phyloP scores from a whole-genome alignment of 1,284 basidiomycete species.

The Heterobasidion annosum region DNA sequence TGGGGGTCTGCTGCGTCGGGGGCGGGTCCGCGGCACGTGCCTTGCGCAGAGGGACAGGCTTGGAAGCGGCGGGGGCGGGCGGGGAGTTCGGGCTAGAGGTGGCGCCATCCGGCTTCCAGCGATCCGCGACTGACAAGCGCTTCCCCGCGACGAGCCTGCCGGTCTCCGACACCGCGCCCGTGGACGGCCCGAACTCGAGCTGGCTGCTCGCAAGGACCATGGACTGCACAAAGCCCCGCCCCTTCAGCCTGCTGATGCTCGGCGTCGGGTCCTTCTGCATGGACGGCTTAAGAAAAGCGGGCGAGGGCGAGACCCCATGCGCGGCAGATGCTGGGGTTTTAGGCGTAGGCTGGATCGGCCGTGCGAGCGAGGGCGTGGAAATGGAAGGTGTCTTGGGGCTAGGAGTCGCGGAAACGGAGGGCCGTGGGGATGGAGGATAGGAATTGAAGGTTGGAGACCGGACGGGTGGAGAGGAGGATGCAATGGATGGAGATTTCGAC shows the following conservation, averaged over 20 bases:
- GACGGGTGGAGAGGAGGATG: neutral
- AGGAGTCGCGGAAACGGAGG: constrained; percentile 9
- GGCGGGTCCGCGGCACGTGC: constrained; percentile 27
- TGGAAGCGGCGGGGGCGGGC: constrained; percentile 17
- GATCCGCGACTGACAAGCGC: constrained; percentile 5
- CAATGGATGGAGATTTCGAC: neutral
- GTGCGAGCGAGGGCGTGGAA: constrained; percentile 38
- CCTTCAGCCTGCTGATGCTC: constrained; percentile 71
- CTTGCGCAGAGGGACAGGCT: constrained; percentile 31
- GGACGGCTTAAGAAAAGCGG: constrained; percentile 50
- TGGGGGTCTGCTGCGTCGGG: neutral
- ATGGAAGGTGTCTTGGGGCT: constrained; percentile 24
- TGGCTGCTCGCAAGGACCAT: constrained; percentile 62
- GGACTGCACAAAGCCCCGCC: constrained; percentile 74
- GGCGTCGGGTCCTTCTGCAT: constrained; percentile 65
- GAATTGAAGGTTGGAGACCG: neutral
- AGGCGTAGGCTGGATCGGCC: constrained; percentile 44
- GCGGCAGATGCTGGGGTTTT: constrained; percentile 20
- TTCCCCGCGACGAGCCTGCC: constrained; percentile 6
- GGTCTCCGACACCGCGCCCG: constrained; percentile 12
- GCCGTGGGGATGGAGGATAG: constrained; percentile 37
- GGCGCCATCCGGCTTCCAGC: constrained; percentile 8
- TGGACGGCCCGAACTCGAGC: constrained; percentile 25
- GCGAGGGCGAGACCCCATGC: constrained; percentile 24
- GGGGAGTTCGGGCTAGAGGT: neutral